These are phyloP conservation scores for Mortierella sp. DNA, from an alignment of 371 early-diverging fungal species.

Conservation along the genomic window DNA sequence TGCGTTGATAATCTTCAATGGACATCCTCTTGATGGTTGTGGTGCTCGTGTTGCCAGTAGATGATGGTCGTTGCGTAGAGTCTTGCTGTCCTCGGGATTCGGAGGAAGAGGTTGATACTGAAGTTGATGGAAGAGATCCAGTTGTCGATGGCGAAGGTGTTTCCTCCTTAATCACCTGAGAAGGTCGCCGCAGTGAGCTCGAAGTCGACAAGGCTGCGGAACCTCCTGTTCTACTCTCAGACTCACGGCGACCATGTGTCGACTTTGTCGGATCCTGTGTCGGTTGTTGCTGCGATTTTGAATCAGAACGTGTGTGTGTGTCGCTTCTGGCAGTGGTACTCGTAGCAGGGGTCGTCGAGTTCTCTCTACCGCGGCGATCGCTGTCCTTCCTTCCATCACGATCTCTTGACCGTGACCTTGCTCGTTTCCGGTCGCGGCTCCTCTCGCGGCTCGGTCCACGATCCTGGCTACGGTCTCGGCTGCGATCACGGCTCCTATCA, in stretches of 20 bases:
- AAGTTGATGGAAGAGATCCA: too few species aligned
- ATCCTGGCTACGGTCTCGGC: conserved; percentile 19
- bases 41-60: conserved; percentile 7
- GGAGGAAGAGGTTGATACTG: conserved; percentile 9
- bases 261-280: conserved; percentile 16
- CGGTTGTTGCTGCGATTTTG: conserved; percentile 12
- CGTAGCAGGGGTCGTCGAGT: conserved; percentile 18
- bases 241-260: conserved; percentile 25
- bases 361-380: conserved; percentile 30
- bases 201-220: conserved; percentile 7
- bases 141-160: conserved; percentile 15
- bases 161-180: conserved; percentile 41
- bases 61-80: conserved; percentile 1
- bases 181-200: conserved; percentile 28
- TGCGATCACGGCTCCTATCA: conserved; percentile 23
- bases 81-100: conserved; percentile 19
- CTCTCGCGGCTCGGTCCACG: conserved; percentile 20
- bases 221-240: conserved; percentile 26
- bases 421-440: conserved; percentile 14
- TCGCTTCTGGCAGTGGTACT: conserved; percentile 10
- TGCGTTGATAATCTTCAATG: conserved; percentile 46
- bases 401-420: conserved; percentile 27
- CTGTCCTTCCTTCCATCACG: conserved; percentile 31
- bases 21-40: conserved; percentile 32
- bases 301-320: not conserved